These are phyloP conservation scores for Pyrenula massariospora DNA, from an alignment of 495 filamentous ascomycete species.

Conservation along the genomic window DNA sequence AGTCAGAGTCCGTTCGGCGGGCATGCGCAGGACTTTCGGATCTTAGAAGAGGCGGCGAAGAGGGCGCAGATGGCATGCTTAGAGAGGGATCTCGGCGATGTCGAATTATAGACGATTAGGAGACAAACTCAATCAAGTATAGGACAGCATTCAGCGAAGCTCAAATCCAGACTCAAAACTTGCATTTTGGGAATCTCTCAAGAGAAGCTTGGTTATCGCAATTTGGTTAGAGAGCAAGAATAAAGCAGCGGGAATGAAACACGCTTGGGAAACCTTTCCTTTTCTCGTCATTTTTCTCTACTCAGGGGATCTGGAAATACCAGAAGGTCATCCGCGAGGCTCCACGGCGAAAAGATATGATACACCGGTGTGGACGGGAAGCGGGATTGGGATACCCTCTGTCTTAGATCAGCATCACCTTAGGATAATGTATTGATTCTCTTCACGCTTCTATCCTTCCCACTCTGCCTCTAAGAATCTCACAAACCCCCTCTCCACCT, in stretches of 20 bases:
- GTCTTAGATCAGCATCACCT: not conserved
- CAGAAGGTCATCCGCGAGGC: too few species aligned
- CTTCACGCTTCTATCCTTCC: not conserved
- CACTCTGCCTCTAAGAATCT: conserved; percentile 31
- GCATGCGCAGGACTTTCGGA: conserved; percentile 63
- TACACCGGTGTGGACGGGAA: not conserved
- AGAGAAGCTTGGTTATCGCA: too few species aligned
- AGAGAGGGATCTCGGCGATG: conserved; percentile 69
- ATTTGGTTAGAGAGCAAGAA: too few species aligned
- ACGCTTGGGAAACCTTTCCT: too few species aligned
- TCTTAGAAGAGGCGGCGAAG: conserved; percentile 92
- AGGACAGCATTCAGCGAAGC: too few species aligned
- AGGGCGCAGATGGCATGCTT: conserved; percentile 80
- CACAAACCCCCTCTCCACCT: conserved; percentile 35
- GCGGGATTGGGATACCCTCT: not conserved
- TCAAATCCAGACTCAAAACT: too few species aligned
- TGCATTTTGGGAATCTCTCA: too few species aligned
- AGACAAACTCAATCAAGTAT: not conserved
- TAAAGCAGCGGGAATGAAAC: too few species aligned
- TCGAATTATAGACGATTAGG: conserved; percentile 12
- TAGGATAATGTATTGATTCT: not conserved
- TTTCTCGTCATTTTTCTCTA: too few species aligned
- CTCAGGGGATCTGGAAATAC: too few species aligned
- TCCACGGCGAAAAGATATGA: too few species aligned
- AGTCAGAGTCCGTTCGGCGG: conserved; percentile 14